Evolutionary conservation across 2,329 filamentous ascomycete genomes (phyloP).

Genomic region (Scolecobasidium constrictum): DNA sequence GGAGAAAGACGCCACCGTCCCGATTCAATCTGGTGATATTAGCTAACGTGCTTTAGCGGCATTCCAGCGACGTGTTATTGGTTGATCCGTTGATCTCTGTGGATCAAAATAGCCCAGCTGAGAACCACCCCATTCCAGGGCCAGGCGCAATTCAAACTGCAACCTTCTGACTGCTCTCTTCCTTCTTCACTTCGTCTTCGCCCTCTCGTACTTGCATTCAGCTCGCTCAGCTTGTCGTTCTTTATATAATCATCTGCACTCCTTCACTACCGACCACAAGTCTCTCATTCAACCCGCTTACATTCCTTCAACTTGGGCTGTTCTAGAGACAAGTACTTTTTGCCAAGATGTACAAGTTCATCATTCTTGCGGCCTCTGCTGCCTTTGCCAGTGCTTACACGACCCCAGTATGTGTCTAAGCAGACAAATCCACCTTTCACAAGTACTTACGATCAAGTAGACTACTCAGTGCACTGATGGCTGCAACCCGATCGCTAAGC

Average conservation of each 20-base stretch:
- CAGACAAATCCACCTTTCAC: no score
- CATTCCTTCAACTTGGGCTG: no score
- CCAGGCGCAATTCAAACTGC: not conserved
- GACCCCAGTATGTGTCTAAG: not conserved
- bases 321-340: no score
- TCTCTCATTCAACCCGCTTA: not conserved
- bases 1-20: not conserved
- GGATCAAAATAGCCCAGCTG: no score
- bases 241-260: not conserved
- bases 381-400: conserved; percentile 2
- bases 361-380: conserved; percentile 8
- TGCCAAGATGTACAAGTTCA: conserved; percentile 3
- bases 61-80: no score
- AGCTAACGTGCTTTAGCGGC: no score
- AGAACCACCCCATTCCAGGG: no score
- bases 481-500: conserved; percentile 42
- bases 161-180: not conserved
- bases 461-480: conserved; percentile 6
- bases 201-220: not conserved
- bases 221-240: not conserved
- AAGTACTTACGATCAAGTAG: not conserved
- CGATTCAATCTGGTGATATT: not conserved
- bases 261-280: not conserved
- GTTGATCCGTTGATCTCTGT: no score
- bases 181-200: no score